Percentiles rank a stretch among this genome's conserved stretches.
Evolutionary conservation across 345 rosid genomes (phyloP).

Genomic region (Toxicodendron radicans): DNA sequence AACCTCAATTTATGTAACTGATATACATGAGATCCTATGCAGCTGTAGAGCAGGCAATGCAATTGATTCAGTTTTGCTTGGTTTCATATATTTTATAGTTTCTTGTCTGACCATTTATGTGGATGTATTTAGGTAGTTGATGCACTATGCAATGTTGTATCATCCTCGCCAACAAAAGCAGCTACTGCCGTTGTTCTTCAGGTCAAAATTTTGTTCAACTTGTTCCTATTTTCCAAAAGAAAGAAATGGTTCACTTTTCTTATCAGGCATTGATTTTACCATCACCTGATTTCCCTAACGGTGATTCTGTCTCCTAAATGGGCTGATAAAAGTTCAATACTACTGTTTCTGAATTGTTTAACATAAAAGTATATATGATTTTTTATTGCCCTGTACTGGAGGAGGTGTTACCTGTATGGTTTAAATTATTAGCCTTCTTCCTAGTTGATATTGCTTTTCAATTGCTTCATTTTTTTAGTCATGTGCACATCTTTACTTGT

Average conservation of each 20-base stretch:
- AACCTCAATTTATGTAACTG: background rate
- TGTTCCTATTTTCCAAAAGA: too few relatives aligned
- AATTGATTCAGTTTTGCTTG: background rate
- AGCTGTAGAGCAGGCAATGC: background rate
- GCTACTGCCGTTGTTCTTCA: slow-evolving; percentile 96
- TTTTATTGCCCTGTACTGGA: slow-evolving; percentile 20
- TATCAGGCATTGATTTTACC: slow-evolving; percentile 17
- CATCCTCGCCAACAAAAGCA: slow-evolving; percentile 86
- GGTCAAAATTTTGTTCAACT: slow-evolving; percentile 55
- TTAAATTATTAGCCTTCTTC: slow-evolving; percentile 17
- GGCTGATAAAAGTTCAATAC: background rate
- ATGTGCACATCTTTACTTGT: slow-evolving; percentile 33
- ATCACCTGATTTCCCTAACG: slow-evolving; percentile 8
- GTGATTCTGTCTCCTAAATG: slow-evolving; percentile 7
- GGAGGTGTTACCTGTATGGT: slow-evolving; percentile 12
- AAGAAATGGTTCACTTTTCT: too few relatives aligned
- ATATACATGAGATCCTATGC: background rate
- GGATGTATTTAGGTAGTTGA: slow-evolving; percentile 68
- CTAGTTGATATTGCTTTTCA: background rate
- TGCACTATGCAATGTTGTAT: slow-evolving; percentile 92
- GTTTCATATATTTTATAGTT: background rate
- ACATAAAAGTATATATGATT: background rate
- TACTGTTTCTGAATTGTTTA: background rate
- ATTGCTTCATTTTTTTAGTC: slow-evolving; percentile 26
- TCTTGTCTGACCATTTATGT: slow-evolving; percentile 21